Percentiles rank a stretch among this genome's conserved stretches.
Evolutionary conservation across 176 grass and related monocot genomes (phyloP).

Genomic region (Oryza longistaminata): DNA sequence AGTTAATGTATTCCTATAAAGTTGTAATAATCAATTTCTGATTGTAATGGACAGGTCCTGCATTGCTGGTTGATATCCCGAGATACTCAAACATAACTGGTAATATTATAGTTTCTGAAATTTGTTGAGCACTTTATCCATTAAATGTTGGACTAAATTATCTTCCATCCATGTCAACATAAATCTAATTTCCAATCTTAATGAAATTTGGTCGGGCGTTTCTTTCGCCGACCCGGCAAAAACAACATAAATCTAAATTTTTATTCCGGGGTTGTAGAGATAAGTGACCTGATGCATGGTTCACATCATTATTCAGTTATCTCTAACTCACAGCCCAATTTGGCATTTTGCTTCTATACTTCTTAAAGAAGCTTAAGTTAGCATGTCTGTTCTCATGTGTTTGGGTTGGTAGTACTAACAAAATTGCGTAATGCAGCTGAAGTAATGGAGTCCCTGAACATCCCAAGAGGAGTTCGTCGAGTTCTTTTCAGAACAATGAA

Average conservation of each 20-base stretch:
- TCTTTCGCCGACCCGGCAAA: too few relatives aligned
- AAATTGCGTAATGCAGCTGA: constrained; percentile 45
- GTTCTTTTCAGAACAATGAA: constrained; percentile 64
- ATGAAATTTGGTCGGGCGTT: too few relatives aligned
- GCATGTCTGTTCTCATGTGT: not conserved
- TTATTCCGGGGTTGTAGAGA: not conserved
- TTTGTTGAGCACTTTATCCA: not conserved
- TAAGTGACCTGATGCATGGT: not conserved
- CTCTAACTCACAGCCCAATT: not conserved
- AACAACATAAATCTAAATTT: not conserved
- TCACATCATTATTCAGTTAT: not conserved
- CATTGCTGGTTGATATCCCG: constrained; percentile 61
- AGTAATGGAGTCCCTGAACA: constrained; percentile 53
- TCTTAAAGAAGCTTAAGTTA: not conserved
- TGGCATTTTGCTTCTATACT: not conserved
- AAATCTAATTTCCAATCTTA: too few relatives aligned
- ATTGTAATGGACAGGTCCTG: constrained; percentile 37
- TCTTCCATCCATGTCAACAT: not conserved
- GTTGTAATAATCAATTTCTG: not conserved
- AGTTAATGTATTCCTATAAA: not conserved
- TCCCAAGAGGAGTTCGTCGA: constrained; percentile 46
- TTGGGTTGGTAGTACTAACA: not conserved
- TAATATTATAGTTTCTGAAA: not conserved
- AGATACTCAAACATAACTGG: constrained; percentile 57
- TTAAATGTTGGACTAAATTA: not conserved